Conservation (phyloP, 306 rosid species). For the Casuarina cunninghamiana region DNA sequence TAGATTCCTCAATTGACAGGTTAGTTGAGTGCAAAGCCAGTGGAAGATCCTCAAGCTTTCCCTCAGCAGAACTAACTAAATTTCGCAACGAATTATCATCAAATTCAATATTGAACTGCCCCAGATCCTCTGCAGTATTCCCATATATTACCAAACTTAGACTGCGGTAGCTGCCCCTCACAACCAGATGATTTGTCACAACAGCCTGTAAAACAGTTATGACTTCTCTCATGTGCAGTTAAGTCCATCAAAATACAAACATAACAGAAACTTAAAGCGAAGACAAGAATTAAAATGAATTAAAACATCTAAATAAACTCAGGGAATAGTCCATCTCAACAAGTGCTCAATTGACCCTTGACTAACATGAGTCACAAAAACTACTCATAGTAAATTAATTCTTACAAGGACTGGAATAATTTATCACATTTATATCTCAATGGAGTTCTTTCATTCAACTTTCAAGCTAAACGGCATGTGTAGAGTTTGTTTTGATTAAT, state of each 20-base stretch:
- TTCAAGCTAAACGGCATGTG: background rate
- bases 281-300: background rate
- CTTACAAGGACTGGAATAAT: background rate
- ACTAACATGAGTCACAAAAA: background rate
- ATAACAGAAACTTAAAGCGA: constrained; percentile 12
- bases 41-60: constrained; percentile 92
- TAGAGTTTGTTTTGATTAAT: background rate
- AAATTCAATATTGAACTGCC: constrained; percentile 91
- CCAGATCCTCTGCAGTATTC: constrained; percentile 95
- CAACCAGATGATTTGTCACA: constrained; percentile 93
- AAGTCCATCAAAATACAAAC: constrained; percentile 15
- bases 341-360: background rate
- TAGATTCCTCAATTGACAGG: constrained; percentile 56
- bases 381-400: background rate
- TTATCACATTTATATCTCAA: background rate
- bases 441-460: background rate
- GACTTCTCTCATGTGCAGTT: constrained; percentile 9
- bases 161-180: constrained; percentile 97
- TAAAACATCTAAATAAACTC: background rate
- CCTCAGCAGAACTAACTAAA: constrained; percentile 80
- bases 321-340: background rate
- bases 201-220: constrained; percentile 67
- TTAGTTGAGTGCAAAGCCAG: constrained; percentile 68
- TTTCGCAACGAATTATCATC: constrained; percentile 85
- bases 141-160: constrained; percentile 92